Conservation (phyloP, 352 stramenopile genomes). For the Pythium brassicae region DNA sequence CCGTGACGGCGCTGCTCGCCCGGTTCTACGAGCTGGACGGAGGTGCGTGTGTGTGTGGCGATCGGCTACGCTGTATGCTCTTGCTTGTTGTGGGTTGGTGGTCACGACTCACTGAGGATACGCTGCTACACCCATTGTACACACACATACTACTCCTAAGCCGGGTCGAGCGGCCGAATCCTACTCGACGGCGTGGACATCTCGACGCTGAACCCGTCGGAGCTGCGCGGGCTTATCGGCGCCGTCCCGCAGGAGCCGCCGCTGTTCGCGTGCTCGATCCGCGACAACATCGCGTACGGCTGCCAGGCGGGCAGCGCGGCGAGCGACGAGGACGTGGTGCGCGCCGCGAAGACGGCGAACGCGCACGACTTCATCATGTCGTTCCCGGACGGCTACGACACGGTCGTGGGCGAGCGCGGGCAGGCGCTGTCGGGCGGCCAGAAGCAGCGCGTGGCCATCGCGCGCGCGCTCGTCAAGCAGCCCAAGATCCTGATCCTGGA, state of each 20-base stretch:
- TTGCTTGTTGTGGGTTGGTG: too few species aligned
- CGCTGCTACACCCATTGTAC: too few species aligned
- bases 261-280: constrained; percentile 8
- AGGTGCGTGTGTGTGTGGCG: constrained; percentile 21
- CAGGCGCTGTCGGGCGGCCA: constrained; percentile 71
- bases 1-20: constrained; percentile 44
- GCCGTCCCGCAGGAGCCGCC: constrained; percentile 86
- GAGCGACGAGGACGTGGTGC: constrained; percentile 15
- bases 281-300: constrained; percentile 29
- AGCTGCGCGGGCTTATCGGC: constrained; percentile 71
- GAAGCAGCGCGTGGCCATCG: constrained; percentile 75
- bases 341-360: constrained; percentile 31
- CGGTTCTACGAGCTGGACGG: constrained; percentile 49
- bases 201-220: constrained; percentile 53
- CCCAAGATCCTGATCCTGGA: constrained; percentile 60
- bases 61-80: too few species aligned
- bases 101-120: too few species aligned
- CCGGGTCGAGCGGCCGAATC: too few species aligned
- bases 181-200: constrained; percentile 52
- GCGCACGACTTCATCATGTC: constrained; percentile 64
- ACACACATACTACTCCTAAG: too few species aligned
- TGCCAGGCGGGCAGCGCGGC: constrained; percentile 24
- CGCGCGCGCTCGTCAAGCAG: constrained; percentile 66
- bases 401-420: constrained; percentile 66
- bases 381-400: constrained; percentile 76